These are phyloP conservation scores for Ceriops tagal DNA, from an alignment of 345 rosid genomes.

Conservation along the genomic window DNA sequence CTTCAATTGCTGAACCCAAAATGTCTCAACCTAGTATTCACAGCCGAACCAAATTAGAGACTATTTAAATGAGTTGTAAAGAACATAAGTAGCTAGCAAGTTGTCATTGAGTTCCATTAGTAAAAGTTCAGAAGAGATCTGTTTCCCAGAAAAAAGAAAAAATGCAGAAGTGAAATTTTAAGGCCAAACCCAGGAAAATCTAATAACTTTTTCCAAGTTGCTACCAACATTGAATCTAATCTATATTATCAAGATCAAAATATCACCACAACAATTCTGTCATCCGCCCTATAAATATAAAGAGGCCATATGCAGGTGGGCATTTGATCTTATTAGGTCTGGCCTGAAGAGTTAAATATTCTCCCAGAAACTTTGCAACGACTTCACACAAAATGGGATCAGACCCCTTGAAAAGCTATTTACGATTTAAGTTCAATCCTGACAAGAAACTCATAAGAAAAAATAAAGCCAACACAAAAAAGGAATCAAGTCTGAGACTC, in stretches of 20 bases:
- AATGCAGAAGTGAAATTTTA: not conserved
- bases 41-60: not conserved
- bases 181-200: no score
- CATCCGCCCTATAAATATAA: no score
- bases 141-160: not conserved
- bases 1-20: no score
- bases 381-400: not conserved
- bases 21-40: not conserved
- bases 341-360: no score
- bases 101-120: constrained; percentile 2
- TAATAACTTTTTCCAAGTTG: not conserved
- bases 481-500: not conserved
- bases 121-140: not conserved
- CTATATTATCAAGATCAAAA: no score
- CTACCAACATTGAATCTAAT: not conserved
- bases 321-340: no score
- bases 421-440: not conserved
- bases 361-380: no score
- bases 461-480: not conserved
- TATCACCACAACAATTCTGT: no score
- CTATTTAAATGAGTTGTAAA: not conserved
- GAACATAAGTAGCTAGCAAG: constrained; percentile 1
- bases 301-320: no score
- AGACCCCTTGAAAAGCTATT: not conserved
- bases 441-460: not conserved